Base-by-base conservation (phyloP, 352 stramenopile genomes). In the Phytophthora citrophthora region DNA sequence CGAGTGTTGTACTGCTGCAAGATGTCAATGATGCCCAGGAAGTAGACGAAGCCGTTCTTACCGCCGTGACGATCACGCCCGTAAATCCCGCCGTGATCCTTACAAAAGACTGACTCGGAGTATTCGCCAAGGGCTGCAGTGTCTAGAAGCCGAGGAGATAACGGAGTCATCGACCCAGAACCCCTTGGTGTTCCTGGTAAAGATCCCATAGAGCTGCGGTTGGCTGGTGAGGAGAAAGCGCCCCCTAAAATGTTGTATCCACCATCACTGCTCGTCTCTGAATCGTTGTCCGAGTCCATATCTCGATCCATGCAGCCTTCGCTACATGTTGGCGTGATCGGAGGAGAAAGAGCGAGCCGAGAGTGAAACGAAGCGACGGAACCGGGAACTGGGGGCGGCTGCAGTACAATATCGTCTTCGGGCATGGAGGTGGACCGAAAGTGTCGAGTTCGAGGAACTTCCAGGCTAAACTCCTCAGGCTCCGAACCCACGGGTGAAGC, bases 11-110 rank as follows among this genome's bases (percentile, higher is more conserved):
- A 98, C 65, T 97, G 88, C 77, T 98, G 93, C 46, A 98, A 45
- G 44, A 98, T 98, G 66, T 98, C 94, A 55, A 98, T 98, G 39
- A 98, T 81, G 23, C 93, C 91, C 41, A 95, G 64, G 74, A 96
- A 97, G 61, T 97, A 97, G 31, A 97, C 80, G 15, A 83, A 88
- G 3, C 85, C 85, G 61, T 90, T 93, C 76, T 90, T 89, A 41
- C 75, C 73, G 5, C 83, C 81, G 45, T 80, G 54, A 13, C 72
- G 73, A 23, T 88, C 80, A 38, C 81, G 77, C 5, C 83, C 86
- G 50, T 77, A 89, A 52, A 94, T 88, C 24, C 86, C 86, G 27
- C 86, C 86, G 16, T 90, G 74, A 46, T 94, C 81, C 41, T 85
- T 81, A 67, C 81, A 89, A 48, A 94, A 94, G 9, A 90, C 67